Percentiles rank a stretch among this genome's conserved stretches.
These are phyloP conservation scores for Verticillium isaacii DNA, from an alignment of 2,329 filamentous ascomycete genomes.

Conservation along the genomic window DNA sequence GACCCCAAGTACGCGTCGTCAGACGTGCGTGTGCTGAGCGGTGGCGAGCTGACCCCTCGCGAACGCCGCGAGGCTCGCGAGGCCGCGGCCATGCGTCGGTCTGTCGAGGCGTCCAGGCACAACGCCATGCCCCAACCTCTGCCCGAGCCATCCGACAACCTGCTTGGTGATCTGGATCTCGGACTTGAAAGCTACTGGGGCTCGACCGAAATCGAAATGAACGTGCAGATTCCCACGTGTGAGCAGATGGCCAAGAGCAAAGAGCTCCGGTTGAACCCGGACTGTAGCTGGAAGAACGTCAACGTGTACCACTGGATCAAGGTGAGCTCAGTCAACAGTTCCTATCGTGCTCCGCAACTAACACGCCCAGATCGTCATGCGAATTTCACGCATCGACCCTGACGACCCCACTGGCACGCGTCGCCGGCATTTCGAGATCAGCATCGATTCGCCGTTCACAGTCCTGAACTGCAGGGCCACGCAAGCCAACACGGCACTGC, in stretches of 20 bases:
- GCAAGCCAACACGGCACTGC: constrained; percentile 80
- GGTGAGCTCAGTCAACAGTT: constrained; percentile 41
- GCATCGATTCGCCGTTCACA: constrained; percentile 91
- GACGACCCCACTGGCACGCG: constrained; percentile 67
- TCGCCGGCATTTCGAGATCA: constrained; percentile 89
- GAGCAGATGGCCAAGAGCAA: constrained; percentile 76
- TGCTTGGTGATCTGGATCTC: constrained; percentile 74
- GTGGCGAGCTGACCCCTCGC: constrained; percentile 64
- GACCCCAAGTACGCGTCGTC: constrained; percentile 70
- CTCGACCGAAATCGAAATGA: constrained; percentile 91
- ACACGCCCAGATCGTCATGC: constrained; percentile 71
- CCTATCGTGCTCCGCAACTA: neutral
- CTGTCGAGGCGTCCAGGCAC: constrained; percentile 43
- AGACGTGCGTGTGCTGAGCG: constrained; percentile 70
- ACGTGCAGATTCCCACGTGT: constrained; percentile 85
- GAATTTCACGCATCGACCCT: constrained; percentile 78
- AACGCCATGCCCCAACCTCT: constrained; percentile 35
- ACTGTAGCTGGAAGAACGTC: constrained; percentile 90
- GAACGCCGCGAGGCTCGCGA: constrained; percentile 44
- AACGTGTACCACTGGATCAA: constrained; percentile 97
- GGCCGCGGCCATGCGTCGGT: constrained; percentile 44
- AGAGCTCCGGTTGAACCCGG: constrained; percentile 67
- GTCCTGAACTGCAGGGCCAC: constrained; percentile 92
- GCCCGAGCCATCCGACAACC: constrained; percentile 57
- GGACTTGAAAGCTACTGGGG: constrained; percentile 70